A percentile compares a stretch with the other conserved stretches of the same genome.
Conservation (phyloP, 2,329 filamentous ascomycete species). For the Paraphaeosphaeria sporulosa region DNA sequence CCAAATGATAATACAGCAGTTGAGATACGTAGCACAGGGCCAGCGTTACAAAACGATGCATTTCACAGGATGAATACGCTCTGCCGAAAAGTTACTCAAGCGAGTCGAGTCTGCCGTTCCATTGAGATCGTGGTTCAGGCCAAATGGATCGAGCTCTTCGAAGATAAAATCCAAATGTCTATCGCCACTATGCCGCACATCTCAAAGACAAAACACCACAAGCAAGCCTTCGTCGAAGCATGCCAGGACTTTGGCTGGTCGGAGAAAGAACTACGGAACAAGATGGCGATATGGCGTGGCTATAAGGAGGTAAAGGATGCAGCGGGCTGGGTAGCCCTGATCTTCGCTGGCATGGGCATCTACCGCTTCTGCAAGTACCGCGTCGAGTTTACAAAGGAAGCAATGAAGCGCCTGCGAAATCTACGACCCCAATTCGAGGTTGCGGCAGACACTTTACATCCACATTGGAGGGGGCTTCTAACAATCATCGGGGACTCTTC, state of each 20-base stretch:
- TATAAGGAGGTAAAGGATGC: conserved; percentile 66
- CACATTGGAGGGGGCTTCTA: conserved; percentile 60
- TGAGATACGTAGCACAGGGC: conserved; percentile 22
- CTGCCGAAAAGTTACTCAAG: conserved; percentile 55
- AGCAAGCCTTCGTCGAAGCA: conserved; percentile 61
- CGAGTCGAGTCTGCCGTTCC: conserved; percentile 63
- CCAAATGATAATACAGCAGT: conserved; percentile 19
- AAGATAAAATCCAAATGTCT: conserved; percentile 57
- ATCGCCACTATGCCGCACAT: conserved; percentile 49
- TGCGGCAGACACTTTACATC: conserved; percentile 61
- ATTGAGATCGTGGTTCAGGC: conserved; percentile 67
- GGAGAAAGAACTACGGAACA: conserved; percentile 65
- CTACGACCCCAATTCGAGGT: conserved; percentile 60
- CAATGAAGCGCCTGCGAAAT: conserved; percentile 57
- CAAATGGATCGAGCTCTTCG: conserved; percentile 64
- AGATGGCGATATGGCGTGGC: conserved; percentile 62
- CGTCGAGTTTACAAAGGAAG: conserved; percentile 60
- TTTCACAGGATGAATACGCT: conserved; percentile 55
- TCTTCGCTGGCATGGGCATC: conserved; percentile 65
- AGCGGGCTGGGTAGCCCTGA: conserved; percentile 63
- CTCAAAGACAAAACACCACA: conserved; percentile 59
- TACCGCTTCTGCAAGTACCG: conserved; percentile 69
- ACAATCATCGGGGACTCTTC: conserved; percentile 55
- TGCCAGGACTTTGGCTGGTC: conserved; percentile 63
- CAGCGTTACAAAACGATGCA: conserved; percentile 23